These are phyloP conservation scores for Cryptococcus sp. DNA, from an alignment of 1,284 basidiomycete genomes.

Conservation along the genomic window DNA sequence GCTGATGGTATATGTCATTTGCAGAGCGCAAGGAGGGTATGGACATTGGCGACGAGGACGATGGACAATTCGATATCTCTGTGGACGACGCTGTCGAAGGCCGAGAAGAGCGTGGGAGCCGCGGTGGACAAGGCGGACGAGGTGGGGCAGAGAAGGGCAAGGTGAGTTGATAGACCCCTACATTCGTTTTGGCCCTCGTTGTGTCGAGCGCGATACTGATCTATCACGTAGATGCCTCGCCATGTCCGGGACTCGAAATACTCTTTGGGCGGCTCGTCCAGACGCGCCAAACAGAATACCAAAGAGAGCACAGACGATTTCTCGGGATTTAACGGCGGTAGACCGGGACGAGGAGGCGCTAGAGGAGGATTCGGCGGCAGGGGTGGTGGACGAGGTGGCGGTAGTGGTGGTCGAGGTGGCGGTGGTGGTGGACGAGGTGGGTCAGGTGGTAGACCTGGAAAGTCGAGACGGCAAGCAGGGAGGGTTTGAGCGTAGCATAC, in stretches of 20 bases:
- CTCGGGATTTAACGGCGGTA: conserved; percentile 47
- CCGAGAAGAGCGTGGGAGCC: conserved; percentile 65
- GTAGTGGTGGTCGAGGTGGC: conserved; percentile 20
- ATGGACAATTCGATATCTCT: conserved; percentile 70
- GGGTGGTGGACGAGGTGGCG: conserved; percentile 44
- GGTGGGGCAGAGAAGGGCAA: conserved; percentile 46
- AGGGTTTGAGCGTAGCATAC: conserved; percentile 9
- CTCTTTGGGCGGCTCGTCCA: conserved; percentile 67
- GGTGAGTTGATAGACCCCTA: conserved; percentile 23
- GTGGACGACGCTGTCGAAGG: conserved; percentile 81
- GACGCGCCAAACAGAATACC: conserved; percentile 77
- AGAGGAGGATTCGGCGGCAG: conserved; percentile 49
- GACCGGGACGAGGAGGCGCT: conserved; percentile 51
- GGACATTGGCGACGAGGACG: conserved; percentile 68
- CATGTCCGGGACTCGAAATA: conserved; percentile 73
- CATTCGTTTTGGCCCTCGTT: not conserved
- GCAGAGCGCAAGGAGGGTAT: conserved; percentile 80
- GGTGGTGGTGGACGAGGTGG: conserved; percentile 15
- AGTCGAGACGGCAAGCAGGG: conserved; percentile 30
- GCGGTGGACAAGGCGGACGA: conserved; percentile 45
- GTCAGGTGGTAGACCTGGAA: conserved; percentile 28
- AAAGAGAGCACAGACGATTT: conserved; percentile 74
- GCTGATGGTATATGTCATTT: not conserved
- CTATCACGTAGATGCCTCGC: conserved; percentile 58
- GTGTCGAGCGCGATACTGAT: not conserved